These are phyloP conservation scores for Tetrapisispora pingtungensis DNA, from an alignment of 805 yeast species.

Conservation along the genomic window DNA sequence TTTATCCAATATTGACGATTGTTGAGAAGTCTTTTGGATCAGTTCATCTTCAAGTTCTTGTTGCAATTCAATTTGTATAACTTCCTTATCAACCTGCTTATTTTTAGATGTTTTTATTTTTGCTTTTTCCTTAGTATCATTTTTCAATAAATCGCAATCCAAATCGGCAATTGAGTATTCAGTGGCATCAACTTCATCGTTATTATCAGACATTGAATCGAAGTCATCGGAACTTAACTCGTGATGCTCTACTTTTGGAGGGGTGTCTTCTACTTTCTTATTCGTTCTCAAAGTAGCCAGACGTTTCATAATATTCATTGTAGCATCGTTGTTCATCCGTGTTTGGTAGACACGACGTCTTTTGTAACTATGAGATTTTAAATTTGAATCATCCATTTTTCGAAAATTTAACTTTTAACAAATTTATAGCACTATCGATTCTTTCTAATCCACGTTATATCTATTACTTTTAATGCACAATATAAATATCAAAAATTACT, in stretches of 20 bases:
- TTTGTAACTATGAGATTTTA: neutral
- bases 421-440: no score
- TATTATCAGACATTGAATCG: neutral
- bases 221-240: conserved; percentile 1
- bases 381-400: neutral
- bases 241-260: neutral
- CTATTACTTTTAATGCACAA: no score
- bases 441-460: no score
- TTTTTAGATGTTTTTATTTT: neutral
- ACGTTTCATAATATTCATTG: neutral
- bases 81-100: neutral
- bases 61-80: neutral
- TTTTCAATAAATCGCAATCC: neutral
- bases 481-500: no score
- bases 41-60: neutral
- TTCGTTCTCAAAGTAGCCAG: neutral
- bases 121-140: neutral
- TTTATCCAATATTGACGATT: neutral
- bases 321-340: neutral
- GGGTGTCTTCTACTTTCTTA: no score
- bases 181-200: neutral
- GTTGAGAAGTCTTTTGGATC: neutral
- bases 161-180: neutral
- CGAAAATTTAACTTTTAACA: no score
- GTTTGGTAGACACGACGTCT: conserved; percentile 1